Base-by-base conservation (phyloP, 1,284 basidiomycete genomes). In the Cystobasidium slooffiae region DNA sequence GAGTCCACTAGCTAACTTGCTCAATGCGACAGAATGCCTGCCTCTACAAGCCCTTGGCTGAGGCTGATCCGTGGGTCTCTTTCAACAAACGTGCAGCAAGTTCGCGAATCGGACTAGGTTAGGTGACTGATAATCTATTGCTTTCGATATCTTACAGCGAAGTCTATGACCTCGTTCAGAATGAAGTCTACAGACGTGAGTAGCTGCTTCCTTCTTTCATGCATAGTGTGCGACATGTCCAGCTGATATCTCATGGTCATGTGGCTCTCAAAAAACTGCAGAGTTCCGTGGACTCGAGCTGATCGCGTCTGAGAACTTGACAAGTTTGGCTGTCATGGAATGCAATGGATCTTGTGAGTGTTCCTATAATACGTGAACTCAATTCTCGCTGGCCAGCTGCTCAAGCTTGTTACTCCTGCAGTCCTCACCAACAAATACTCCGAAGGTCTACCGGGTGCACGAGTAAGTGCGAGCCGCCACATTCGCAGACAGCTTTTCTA, bases 271-370 rank as follows among this genome's bases (percentile, higher is more conserved):
- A 41, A 16, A 39, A 24, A 62, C 76, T 72, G 75, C 72, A 86
- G 94, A 98, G 87, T 97, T 92, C 85, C 93, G 93, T 68, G 97
- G 97, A 76, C 90, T 99, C 77, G 97, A 99, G 85, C 90, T 96
- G 81, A 96, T 96, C 80, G 93, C 93, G 64, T 95, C 93, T 73
- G 93, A 96, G 93, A 97, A 97, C 86, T 85, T 97, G 86, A 97
- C 94, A 77, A 94, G 92, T 81, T 87, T 89, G 78, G 93, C 94
- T 51, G 89, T 92, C 75, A 97, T 99, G 92, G 91, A 99, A 85
- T 97, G 95, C 78, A 98, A 98, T 85, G 97, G 97, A 74, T 98
- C 75, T 78, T 80, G 79, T 79, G 44, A 39, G 75, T 44, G 7
- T 61, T 39, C 31, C 1, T 39, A 16, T 55, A 6, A 20, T 51